These are phyloP conservation scores for Cytospora paraplurivora DNA, from an alignment of 2,329 filamentous ascomycete genomes.

Conservation along the genomic window DNA sequence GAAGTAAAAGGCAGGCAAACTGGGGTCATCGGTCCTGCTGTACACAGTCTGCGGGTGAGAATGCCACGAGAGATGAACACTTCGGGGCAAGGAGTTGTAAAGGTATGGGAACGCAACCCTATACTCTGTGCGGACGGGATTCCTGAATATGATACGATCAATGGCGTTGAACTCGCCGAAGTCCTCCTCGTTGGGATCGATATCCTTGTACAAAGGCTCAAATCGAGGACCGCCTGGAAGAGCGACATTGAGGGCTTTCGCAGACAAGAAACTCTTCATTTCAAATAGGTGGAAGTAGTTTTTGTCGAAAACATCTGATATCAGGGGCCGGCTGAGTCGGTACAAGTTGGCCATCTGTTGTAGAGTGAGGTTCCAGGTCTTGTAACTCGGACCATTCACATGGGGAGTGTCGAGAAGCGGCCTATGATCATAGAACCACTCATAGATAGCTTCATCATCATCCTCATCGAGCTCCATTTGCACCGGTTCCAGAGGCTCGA, in stretches of 20 bases:
- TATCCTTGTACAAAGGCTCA: slow-evolving; percentile 96
- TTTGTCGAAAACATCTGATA: slow-evolving; percentile 90
- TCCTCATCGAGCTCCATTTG: slow-evolving; percentile 97
- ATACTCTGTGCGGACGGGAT: slow-evolving; percentile 92
- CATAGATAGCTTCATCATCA: slow-evolving; percentile 86
- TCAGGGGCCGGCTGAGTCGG: slow-evolving; percentile 83
- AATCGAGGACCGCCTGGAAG: slow-evolving; percentile 97
- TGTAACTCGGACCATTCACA: slow-evolving; percentile 96
- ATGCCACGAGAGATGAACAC: slow-evolving; percentile 91
- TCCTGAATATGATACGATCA: slow-evolving; percentile 97
- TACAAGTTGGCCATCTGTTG: slow-evolving; percentile 97
- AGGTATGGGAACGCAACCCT: slow-evolving; percentile 91
- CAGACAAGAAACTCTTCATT: slow-evolving; percentile 89
- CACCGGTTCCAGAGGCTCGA: slow-evolving; percentile 94
- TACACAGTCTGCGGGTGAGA: slow-evolving; percentile 93
- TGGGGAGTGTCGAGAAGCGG: slow-evolving; percentile 89
- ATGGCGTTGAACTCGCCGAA: slow-evolving; percentile 99
- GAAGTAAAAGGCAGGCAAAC: slow-evolving; percentile 94
- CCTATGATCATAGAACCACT: slow-evolving; percentile 97
- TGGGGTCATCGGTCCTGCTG: slow-evolving; percentile 81
- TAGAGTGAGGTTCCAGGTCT: slow-evolving; percentile 88
- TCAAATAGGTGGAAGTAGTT: slow-evolving; percentile 99
- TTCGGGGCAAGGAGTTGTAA: slow-evolving; percentile 94
- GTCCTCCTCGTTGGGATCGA: slow-evolving; percentile 97
- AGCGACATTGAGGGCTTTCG: slow-evolving; percentile 95